Evolutionary conservation across 768 basidiomycete genomes (phyloP).

Genomic region (Termitomyces titanicus): DNA sequence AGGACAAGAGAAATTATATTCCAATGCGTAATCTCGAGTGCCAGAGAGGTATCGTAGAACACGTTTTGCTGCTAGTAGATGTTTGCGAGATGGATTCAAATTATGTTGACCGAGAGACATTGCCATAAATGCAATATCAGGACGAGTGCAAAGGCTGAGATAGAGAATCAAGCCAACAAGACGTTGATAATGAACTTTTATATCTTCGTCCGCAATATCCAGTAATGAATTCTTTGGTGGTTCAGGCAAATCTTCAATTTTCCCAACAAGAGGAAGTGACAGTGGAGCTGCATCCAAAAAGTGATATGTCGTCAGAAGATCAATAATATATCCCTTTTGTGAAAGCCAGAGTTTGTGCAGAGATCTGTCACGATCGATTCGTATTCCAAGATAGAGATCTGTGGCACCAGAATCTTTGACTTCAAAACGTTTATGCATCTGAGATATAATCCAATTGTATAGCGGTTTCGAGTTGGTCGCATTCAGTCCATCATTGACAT

Average conservation of each 20-base stretch:
- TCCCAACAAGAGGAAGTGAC: neutral
- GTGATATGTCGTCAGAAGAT: conserved; percentile 6
- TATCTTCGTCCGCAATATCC: neutral
- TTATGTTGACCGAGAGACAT: conserved; percentile 25
- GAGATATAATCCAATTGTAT: neutral
- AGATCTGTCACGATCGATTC: conserved; percentile 7
- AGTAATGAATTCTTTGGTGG: conserved; percentile 1
- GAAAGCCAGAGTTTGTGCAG: conserved; percentile 10
- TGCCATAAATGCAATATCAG: conserved; percentile 3
- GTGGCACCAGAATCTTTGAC: neutral
- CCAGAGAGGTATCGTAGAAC: conserved; percentile 29
- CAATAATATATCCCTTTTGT: neutral
- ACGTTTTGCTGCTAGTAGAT: conserved; percentile 14
- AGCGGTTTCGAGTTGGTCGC: neutral
- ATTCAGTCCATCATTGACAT: neutral
- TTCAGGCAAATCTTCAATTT: neutral
- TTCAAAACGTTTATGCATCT: neutral
- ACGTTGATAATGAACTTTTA: too few species aligned
- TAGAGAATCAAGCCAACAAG: conserved; percentile 3
- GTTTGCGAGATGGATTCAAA: conserved; percentile 20
- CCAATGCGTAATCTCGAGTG: conserved; percentile 18
- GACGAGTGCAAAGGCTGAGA: conserved; percentile 4
- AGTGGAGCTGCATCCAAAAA: neutral
- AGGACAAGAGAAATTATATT: conserved; percentile 7
- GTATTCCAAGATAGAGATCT: neutral